Conservation (phyloP, 208 protist species). For the Jaenimonas drosophilae region DNA sequence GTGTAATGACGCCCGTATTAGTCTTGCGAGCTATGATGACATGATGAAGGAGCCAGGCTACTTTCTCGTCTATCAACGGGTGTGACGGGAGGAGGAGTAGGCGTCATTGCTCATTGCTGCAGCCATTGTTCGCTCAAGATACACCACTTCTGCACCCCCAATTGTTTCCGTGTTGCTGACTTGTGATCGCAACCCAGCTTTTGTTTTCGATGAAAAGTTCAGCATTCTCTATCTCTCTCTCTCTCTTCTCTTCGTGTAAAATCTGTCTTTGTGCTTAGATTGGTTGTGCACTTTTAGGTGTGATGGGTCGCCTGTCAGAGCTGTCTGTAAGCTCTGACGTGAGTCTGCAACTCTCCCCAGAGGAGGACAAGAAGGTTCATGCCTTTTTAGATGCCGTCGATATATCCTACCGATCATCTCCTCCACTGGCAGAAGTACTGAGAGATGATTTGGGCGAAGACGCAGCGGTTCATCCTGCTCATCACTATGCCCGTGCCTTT, state of each 20-base stretch:
- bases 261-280: neutral
- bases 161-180: neutral
- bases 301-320: neutral
- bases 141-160: slow-evolving; percentile 3
- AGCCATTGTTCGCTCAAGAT: neutral
- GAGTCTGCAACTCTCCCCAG: no score
- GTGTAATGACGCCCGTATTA: slow-evolving; percentile 68
- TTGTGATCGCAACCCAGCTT: neutral
- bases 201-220: slow-evolving; percentile 1
- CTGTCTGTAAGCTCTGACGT: neutral
- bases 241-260: neutral
- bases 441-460: no score
- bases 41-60: slow-evolving; percentile 55
- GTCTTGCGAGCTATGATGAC: slow-evolving; percentile 6
- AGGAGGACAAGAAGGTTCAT: no score
- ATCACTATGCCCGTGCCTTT: no score
- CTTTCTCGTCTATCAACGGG: slow-evolving; percentile 65
- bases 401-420: no score
- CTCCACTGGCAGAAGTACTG: no score
- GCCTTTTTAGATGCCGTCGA: no score
- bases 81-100: slow-evolving; percentile 2
- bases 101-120: neutral
- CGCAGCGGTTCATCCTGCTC: no score
- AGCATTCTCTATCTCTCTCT: neutral
- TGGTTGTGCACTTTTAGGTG: neutral